These are phyloP conservation scores for Ogataea populi-albae DNA, from an alignment of 805 yeast species.

Conservation along the genomic window DNA sequence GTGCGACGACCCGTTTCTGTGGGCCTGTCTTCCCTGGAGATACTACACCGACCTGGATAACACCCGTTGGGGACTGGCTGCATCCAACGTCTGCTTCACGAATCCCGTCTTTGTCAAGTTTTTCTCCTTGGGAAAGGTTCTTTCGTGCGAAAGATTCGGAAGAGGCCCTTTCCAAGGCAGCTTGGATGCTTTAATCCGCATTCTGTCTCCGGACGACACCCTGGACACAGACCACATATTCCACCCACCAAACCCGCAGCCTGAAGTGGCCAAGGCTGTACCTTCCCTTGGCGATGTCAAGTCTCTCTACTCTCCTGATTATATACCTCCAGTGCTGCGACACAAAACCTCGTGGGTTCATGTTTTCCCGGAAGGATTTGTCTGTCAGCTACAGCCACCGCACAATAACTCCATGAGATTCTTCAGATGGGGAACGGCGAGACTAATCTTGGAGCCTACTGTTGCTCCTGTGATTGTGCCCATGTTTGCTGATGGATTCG, in stretches of 20 bases:
- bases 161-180: slow-evolving; percentile 91
- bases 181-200: slow-evolving; percentile 78
- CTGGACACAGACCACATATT: slow-evolving; percentile 42
- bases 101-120: slow-evolving; percentile 49
- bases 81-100: slow-evolving; percentile 83
- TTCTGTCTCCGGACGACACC: slow-evolving; percentile 77
- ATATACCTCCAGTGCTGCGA: slow-evolving; percentile 56
- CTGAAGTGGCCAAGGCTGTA: neutral
- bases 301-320: slow-evolving; percentile 30
- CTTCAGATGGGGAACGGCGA: slow-evolving; percentile 92
- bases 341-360: slow-evolving; percentile 85
- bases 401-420: slow-evolving; percentile 84
- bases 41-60: slow-evolving; percentile 59
- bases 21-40: slow-evolving; percentile 81
- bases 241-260: slow-evolving; percentile 2
- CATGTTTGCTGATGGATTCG: slow-evolving; percentile 81
- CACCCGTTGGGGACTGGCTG: slow-evolving; percentile 93
- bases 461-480: slow-evolving; percentile 86
- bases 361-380: slow-evolving; percentile 93
- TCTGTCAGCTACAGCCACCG: slow-evolving; percentile 79
- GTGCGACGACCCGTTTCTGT: slow-evolving; percentile 87
- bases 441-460: slow-evolving; percentile 79
- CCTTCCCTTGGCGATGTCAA: slow-evolving; percentile 12
- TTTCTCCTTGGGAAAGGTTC: slow-evolving; percentile 85
- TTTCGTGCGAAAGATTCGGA: slow-evolving; percentile 85